Conservation (phyloP, 1,139 yeast species). For the Candida sp. region DNA sequence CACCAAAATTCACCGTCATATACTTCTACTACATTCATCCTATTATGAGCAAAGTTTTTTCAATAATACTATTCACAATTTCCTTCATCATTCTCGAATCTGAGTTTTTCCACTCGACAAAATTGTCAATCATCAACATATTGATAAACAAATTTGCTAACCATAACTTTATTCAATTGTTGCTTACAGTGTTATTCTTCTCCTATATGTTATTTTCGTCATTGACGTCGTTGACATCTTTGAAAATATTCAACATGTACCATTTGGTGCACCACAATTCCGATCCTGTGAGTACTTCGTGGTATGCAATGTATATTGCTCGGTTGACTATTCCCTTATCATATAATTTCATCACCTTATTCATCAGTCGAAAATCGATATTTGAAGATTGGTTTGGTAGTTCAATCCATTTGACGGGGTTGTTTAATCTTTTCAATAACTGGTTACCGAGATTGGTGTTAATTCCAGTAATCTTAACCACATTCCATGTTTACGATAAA, state of each 20-base stretch:
- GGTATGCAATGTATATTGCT: slow-evolving; percentile 78
- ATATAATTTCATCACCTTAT: slow-evolving; percentile 71
- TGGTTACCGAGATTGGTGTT: slow-evolving; percentile 72
- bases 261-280: slow-evolving; percentile 68
- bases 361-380: slow-evolving; percentile 44
- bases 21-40: slow-evolving; percentile 47
- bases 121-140: slow-evolving; percentile 56
- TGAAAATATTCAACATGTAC: slow-evolving; percentile 72
- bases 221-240: slow-evolving; percentile 60
- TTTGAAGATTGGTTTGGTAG: slow-evolving; percentile 67
- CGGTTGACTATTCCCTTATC: slow-evolving; percentile 80
- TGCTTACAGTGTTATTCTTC: slow-evolving; percentile 39
- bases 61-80: slow-evolving; percentile 33
- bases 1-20: slow-evolving; percentile 24
- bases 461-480: slow-evolving; percentile 61
- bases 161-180: slow-evolving; percentile 26
- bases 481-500: slow-evolving; percentile 68
- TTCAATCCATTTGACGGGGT: slow-evolving; percentile 70
- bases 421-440: slow-evolving; percentile 70
- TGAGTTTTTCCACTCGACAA: slow-evolving; percentile 72
- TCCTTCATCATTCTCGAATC: slow-evolving; percentile 64
- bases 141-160: slow-evolving; percentile 24
- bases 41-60: slow-evolving; percentile 31
- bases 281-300: slow-evolving; percentile 72
- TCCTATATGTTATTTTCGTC: slow-evolving; percentile 69